Conservation (phyloP, 805 yeast genomes). For the Metschnikowia continentalis region DNA sequence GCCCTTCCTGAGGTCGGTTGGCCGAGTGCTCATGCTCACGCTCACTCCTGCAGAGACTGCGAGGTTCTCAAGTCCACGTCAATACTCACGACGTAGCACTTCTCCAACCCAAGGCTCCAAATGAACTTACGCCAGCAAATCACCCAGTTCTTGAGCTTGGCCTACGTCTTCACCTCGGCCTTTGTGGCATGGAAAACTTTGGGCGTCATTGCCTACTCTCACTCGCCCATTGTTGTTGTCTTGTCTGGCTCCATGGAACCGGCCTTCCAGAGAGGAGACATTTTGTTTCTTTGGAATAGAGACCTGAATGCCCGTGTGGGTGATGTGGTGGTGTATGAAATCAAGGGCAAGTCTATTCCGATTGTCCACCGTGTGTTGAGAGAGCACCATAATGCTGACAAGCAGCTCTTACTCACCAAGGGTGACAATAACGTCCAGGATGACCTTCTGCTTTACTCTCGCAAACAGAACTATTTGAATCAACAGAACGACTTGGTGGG, state of each 20-base stretch:
- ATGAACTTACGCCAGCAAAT: constrained; percentile 62
- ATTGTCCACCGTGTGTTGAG: constrained; percentile 93
- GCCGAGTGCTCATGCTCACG: too few relatives aligned
- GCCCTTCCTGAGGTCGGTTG: too few relatives aligned
- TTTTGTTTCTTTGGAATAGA: constrained; percentile 87
- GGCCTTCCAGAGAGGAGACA: constrained; percentile 97
- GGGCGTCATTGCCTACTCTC: constrained; percentile 70
- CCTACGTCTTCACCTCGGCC: constrained; percentile 81
- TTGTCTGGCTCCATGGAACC: constrained; percentile 99
- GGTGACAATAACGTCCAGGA: constrained; percentile 95
- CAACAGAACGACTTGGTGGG: constrained; percentile 80
- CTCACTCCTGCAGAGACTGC: background rate
- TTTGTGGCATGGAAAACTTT: constrained; percentile 89
- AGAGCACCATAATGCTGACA: constrained; percentile 58
- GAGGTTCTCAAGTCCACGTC: constrained; percentile 1
- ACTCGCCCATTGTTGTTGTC: constrained; percentile 94
- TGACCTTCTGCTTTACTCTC: constrained; percentile 81
- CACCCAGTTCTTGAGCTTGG: constrained; percentile 64
- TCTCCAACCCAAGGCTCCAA: background rate
- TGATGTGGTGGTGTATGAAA: constrained; percentile 89
- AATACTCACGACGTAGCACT: background rate
- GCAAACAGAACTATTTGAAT: constrained; percentile 70
- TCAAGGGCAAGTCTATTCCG: constrained; percentile 77
- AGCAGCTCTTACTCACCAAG: constrained; percentile 80
- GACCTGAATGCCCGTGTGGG: constrained; percentile 67